These are phyloP conservation scores for Postia placenta DNA, from an alignment of 768 basidiomycete genomes.

Conservation along the genomic window DNA sequence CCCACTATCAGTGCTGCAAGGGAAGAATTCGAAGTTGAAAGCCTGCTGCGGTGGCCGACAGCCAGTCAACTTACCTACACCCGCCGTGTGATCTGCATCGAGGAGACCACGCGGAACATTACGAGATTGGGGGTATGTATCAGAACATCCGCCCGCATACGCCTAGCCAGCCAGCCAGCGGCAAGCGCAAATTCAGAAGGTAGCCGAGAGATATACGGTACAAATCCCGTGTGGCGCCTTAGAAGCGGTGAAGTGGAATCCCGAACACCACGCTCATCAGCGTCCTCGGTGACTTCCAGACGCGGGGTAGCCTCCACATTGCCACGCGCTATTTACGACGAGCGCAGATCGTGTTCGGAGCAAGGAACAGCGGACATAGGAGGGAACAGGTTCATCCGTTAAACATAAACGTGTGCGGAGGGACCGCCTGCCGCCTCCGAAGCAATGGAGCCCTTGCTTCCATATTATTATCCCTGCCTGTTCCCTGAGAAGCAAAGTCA, in stretches of 20 bases:
- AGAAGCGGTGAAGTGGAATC: background rate
- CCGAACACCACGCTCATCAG: background rate
- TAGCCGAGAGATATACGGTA: background rate
- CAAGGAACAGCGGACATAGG: background rate
- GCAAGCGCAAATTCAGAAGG: background rate
- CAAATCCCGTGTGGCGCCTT: background rate
- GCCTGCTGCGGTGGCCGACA: no score
- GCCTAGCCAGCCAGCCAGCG: background rate
- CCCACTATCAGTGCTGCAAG: background rate
- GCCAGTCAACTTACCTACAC: background rate
- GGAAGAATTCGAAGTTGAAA: background rate
- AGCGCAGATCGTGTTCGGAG: conserved; percentile 5
- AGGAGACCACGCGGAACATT: background rate
- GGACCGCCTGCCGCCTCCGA: no score
- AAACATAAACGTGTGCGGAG: no score
- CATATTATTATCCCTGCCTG: no score
- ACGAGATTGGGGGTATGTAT: background rate
- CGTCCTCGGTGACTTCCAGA: conserved; percentile 1
- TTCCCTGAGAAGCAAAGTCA: background rate
- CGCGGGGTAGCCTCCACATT: background rate
- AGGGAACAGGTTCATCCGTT: background rate
- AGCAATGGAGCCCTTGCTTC: no score
- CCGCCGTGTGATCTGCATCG: background rate
- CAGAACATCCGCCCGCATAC: background rate
- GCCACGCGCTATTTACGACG: background rate